Base-by-base conservation (phyloP, 2,329 filamentous ascomycete genomes). In the Penicillium sp. region DNA sequence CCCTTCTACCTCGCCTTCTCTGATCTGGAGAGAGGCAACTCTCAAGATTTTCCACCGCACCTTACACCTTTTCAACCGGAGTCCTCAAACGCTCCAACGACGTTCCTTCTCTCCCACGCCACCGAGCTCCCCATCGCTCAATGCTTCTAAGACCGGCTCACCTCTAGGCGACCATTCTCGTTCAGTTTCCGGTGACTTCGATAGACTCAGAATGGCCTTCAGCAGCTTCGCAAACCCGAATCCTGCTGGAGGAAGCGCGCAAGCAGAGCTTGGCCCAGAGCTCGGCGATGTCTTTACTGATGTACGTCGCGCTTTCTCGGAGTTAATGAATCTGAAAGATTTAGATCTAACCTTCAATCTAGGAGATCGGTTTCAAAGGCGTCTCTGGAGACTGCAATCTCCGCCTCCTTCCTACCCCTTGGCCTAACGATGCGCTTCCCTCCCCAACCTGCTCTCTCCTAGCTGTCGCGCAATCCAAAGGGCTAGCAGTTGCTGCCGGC, bases 401-500 rank as follows among this genome's bases (percentile, higher is more conserved):
- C 63, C 89, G 88, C 70, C 78, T 89, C 21, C 78, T 97, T 37
- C 90, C 91, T 14, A 82, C 87, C 18, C 80, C 87, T 70, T 97
- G 93, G 92, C 84, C 89, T 36, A 66, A 74, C 56, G 79, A 87
- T 62, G 78, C 83, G 33, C 80, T 90, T 21, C 93, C 94, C 28
- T 80, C 88, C 2, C 80, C 90, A 4, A 91, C 88, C 40, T 86
- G 91, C 11, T 95, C 91, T 2, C 87, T 99, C 33, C 81, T 99
- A 58, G 89, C 88, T 69, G 83, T 97, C 62, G 92, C 93, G 51
- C 87, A 91, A 28, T 84, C 81, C 56, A 87, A 86, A 72, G 91
- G 91, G 36, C 81, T 99, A 19, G 80, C 97, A 51, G 93, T 93
- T 26, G 94, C 92, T 45, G 94, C 90, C 47, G 90, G 91, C 14